Evolutionary conservation across 345 rosid genomes (phyloP), one percentile per base, ranked within the genome.

Genomic region (Brassica juncea): DNA sequence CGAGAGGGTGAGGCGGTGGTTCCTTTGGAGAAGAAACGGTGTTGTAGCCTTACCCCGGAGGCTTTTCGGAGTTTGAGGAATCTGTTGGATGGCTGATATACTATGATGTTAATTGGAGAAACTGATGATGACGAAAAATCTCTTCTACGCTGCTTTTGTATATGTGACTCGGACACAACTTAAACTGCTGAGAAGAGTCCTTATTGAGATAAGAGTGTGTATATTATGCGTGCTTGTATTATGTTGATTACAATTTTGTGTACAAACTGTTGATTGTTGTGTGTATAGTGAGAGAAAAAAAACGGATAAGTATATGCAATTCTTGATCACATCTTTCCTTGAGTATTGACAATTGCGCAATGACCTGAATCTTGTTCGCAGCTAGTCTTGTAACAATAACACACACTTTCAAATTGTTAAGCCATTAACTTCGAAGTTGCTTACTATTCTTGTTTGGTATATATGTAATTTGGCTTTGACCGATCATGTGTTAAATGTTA

Each of bases 41-140:
- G 90, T 62, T 89, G 84, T 77, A 85, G 94, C 83, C 85, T 91
- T 16, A 83, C 94, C 1, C 76, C 94, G 0, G 97, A 91, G 55
- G 93, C 94, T 12, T 68, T 94, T n/a, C 78, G 86, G 35, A 87
- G 89, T 84, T 75, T 94, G 83, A 87, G 82, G 84, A 88, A 75
- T 71, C 68, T 86, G 52, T 52, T 92, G 82, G 91, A 92, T 10
- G 84, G 85, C 19, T 81, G 59, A 80, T 9, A 52, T 32, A 32
- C 54, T 10, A 0, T 5, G 1, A 14, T 7, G 66, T 54, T 27
- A 8, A 8, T 27, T 27, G 47, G 61, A 25, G 75, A 54, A 2
- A 70, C 6, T 77, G 75, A 71, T 57, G 37, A 70, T 62, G 80
- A 49, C 42, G 76, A 70, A 71, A 4, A 63, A 4, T 47, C 12